A percentile compares a stretch with the other conserved stretches of the same genome.
Conservation (phyloP, 257 asterid genomes). For the Nicotiana undulata region DNA sequence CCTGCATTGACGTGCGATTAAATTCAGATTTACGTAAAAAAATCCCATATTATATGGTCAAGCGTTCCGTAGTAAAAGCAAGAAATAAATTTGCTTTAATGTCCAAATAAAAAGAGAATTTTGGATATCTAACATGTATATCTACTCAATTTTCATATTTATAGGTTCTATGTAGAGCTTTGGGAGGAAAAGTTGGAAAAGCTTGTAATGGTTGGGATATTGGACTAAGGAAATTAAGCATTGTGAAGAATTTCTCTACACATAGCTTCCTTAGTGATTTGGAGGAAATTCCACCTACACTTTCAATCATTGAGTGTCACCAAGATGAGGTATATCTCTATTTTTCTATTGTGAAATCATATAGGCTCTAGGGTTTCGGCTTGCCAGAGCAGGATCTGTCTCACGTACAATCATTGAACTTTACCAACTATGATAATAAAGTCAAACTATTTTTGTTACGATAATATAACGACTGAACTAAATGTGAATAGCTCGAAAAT, state of each 20-base stretch:
- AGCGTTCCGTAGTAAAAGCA: not conserved
- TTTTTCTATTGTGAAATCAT: not conserved
- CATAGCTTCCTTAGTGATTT: slow-evolving; percentile 18
- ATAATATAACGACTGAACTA: too few species aligned
- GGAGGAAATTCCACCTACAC: slow-evolving; percentile 38
- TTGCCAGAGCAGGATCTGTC: too few species aligned
- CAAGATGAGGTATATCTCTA: slow-evolving; percentile 55
- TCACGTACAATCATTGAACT: too few species aligned
- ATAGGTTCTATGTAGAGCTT: slow-evolving; percentile 57
- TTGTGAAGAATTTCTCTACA: slow-evolving; percentile 34
- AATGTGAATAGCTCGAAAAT: too few species aligned
- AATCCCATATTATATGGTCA: too few species aligned
- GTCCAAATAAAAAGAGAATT: not conserved
- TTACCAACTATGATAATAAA: too few species aligned
- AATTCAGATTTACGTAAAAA: fast-evolving
- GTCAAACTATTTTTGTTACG: too few species aligned
- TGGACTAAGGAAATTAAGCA: slow-evolving; percentile 51
- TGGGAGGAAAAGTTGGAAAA: slow-evolving; percentile 65
- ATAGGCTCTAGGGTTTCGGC: not conserved
- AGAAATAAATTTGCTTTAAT: not conserved
- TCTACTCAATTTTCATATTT: not conserved
- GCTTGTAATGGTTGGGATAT: slow-evolving; percentile 66
- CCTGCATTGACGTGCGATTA: too few species aligned
- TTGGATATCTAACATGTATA: not conserved
- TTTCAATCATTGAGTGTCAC: slow-evolving; percentile 62